A percentile compares a stretch with the other conserved stretches of the same genome.
These are phyloP conservation scores for Exutisphaerella laricina DNA, from an alignment of 2,329 filamentous ascomycete genomes.

Conservation along the genomic window DNA sequence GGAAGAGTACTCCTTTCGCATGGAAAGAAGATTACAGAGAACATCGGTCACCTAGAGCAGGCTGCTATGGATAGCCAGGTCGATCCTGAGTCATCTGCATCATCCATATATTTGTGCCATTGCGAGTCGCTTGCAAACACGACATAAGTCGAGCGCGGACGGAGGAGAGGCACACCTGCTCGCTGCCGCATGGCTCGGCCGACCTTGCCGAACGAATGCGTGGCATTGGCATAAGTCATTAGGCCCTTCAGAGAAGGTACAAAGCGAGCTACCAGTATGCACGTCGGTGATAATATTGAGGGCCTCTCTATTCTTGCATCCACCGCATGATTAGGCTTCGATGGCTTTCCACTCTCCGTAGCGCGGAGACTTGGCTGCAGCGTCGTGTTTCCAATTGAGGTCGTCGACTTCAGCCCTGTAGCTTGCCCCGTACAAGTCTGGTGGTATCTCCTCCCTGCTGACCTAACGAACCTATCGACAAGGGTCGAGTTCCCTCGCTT, in stretches of 20 bases:
- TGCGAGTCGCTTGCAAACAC: constrained; percentile 13
- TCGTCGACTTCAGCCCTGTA: constrained; percentile 4
- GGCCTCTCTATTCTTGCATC: not conserved
- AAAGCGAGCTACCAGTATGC: no score
- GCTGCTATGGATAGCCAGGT: constrained; percentile 5
- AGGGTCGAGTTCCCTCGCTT: not conserved
- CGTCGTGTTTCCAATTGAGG: not conserved
- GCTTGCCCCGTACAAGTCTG: not conserved
- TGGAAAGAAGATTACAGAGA: constrained; percentile 9
- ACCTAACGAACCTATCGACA: constrained; percentile 2
- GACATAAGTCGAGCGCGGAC: constrained; percentile 6
- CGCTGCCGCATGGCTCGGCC: constrained; percentile 6
- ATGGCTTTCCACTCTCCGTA: not conserved
- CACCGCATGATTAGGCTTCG: not conserved
- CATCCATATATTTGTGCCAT: constrained; percentile 13
- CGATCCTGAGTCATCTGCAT: constrained; percentile 11
- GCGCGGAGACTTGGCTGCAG: constrained; percentile 1
- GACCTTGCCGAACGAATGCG: constrained; percentile 5
- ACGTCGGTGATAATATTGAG: no score
- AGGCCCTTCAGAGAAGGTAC: not conserved
- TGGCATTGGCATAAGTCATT: not conserved
- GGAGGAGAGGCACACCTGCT: constrained; percentile 5
- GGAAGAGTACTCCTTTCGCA: constrained; percentile 4
- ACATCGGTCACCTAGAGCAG: constrained; percentile 10
- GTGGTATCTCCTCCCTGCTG: no score